Evolutionary conservation across 371 early-diverging fungal genomes (phyloP), one percentile per base, ranked within the genome.

Genomic region (Mortierella polycephala): DNA sequence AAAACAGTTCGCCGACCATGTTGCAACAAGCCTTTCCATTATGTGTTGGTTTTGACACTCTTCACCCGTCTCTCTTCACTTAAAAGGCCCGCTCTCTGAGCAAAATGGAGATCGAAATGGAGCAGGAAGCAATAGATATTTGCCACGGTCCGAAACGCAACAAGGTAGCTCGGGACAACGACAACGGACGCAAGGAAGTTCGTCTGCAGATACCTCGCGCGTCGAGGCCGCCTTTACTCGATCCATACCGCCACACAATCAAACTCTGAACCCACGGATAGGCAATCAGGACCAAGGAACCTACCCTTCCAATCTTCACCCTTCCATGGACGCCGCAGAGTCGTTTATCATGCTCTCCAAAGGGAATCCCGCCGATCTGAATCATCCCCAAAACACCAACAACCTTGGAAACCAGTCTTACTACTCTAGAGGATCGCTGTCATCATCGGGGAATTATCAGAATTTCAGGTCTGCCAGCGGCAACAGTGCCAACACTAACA

Each of bases 321-420:
- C 71, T 10, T 44, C 64, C 7, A 61, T 74, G 53, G 84, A 82
- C 30, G 75, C 87, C 16, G 81, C 87, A 4, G 90, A 88, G 53
- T 88, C 90, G 8, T 88, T 86, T 81, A 85, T 90, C 7, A 81
- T 88, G 41, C 74, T 88, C 23, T 71, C 87, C 55, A 73, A 83
- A 13, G 71, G 72, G 16, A 58, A 64, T 9, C 45, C 71, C 6
- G 50, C 63, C 4, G 72, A 69, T 41, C 41, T 55, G 3, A 62
- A 14, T 18, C 65, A 65, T 44, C 37, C 20, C 30, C 65, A 62
- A 13, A 57, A 67, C 6, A 9, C 14, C 21, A 62, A 12, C 51
- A 68, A 46, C 47, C 37, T 51, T 13, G 56, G 42, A 45, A 60
- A 45, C 51, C 64, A 71, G 50, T 40, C 40, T 1, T 71, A 55